Base-by-base conservation (phyloP, 2,329 filamentous ascomycete genomes). In the Lecanoromycetidae sp. region DNA sequence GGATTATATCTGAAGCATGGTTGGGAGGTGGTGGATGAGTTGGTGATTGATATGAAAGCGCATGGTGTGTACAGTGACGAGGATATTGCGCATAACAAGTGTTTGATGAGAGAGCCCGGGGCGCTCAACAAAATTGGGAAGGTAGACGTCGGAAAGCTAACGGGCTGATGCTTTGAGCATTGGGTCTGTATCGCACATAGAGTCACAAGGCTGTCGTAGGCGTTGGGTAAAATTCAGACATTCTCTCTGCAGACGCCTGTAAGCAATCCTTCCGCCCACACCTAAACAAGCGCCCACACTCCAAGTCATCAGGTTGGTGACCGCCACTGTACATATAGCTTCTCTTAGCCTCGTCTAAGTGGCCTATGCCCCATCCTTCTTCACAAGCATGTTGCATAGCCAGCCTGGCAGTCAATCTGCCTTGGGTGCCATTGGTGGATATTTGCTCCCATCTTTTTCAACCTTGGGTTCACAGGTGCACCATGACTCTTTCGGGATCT, bases 381-480 rank as follows among this genome's bases (percentile, higher is more conserved):
- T 34, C 30, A 49, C 46, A 19, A 52, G 26, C 40, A 40, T 19
- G 17, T 48, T 38, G 29, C 41, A 45, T 36, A 52, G 33, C 48
- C 48, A 51, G 39, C 39, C 44, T 20, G 49, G 49, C 9, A 52
- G 46, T 46, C 48, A 52, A 50, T 51, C 52, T 15, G 50, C 48
- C 41, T 42, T 51, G 17, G 25, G 29, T 7, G 44, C 48, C 52
- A 52, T 52, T n/a, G 52, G 52, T 23, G 52, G 52, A 36, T 54
- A 54, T 13, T 17, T 3, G 20, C 17, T 35, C 13, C 52, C 52
- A 1, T 36, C 45, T 30, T 42, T 51, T 56, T 72, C 68, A 50
- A 74, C 66, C 56, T 71, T 71, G 6, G 74, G 72, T 44, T 66
- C 64, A 59, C 76, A 80, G 33, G 63, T 68, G 60, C 76, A 80